A percentile compares a stretch with the other conserved stretches of the same genome.
Conservation (phyloP, 2,329 filamentous ascomycete species). For the Exophiala calicioides region DNA sequence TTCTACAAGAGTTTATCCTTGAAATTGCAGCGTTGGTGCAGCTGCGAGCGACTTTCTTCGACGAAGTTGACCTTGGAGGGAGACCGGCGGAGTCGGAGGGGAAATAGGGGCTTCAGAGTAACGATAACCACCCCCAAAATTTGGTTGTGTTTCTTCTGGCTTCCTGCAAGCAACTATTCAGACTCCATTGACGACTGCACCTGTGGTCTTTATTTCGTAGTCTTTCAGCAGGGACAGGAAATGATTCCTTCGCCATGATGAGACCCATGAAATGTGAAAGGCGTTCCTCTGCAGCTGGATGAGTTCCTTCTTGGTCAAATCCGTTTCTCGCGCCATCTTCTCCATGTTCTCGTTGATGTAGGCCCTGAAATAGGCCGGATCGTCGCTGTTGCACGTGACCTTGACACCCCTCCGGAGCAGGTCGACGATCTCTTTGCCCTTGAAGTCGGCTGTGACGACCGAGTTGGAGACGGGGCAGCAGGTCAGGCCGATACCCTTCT, state of each 20-base stretch:
- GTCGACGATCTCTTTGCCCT: slow-evolving; percentile 27
- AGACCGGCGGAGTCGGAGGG: too few species aligned
- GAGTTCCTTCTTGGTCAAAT: slow-evolving; percentile 25
- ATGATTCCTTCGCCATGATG: slow-evolving; percentile 25
- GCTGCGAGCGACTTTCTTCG: slow-evolving; percentile 72
- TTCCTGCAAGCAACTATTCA: slow-evolving; percentile 2
- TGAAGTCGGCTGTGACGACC: slow-evolving; percentile 28
- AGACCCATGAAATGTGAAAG: slow-evolving; percentile 30
- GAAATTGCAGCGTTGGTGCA: slow-evolving; percentile 75
- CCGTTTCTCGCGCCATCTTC: slow-evolving; percentile 24
- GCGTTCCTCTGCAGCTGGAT: slow-evolving; percentile 30
- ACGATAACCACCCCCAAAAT: slow-evolving; percentile 1
- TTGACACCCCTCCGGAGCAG: slow-evolving; percentile 28
- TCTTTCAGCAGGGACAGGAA: slow-evolving; percentile 24
- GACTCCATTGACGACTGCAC: slow-evolving; percentile 9
- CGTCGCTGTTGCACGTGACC: slow-evolving; percentile 30
- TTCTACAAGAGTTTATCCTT: slow-evolving; percentile 77
- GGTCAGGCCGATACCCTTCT: slow-evolving; percentile 27
- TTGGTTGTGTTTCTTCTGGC: neutral
- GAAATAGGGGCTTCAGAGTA: too few species aligned
- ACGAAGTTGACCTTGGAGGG: slow-evolving; percentile 58
- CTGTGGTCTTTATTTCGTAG: slow-evolving; percentile 20
- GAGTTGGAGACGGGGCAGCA: slow-evolving; percentile 31
- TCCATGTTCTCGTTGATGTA: slow-evolving; percentile 29
- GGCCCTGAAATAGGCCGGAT: slow-evolving; percentile 31